These are phyloP conservation scores for Neofusicoccum parvum DNA, from an alignment of 2,329 filamentous ascomycete species.

Conservation along the genomic window DNA sequence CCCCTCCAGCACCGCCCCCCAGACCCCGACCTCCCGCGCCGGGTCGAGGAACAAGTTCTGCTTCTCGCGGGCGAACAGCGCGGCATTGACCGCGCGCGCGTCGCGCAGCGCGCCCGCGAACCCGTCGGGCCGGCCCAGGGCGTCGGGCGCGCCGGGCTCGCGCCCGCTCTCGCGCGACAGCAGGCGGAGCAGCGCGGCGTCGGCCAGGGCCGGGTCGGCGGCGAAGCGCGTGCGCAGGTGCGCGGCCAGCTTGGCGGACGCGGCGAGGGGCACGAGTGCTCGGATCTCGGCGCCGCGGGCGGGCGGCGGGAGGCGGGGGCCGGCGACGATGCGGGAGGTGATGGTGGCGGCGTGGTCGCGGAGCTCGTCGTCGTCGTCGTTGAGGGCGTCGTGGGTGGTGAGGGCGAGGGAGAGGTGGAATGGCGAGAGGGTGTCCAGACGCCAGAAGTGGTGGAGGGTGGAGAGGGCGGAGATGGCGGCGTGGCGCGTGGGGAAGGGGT, in stretches of 20 bases:
- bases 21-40: conserved; percentile 63
- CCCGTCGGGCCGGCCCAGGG: conserved; percentile 37
- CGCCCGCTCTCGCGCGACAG: no score
- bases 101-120: conserved; percentile 32
- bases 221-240: conserved; percentile 40
- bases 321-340: conserved; percentile 49
- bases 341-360: conserved; percentile 64
- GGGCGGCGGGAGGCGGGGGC: neutral
- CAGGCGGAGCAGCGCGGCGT: conserved; percentile 33
- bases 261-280: conserved; percentile 33
- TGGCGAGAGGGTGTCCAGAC: neutral
- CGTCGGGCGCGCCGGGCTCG: neutral
- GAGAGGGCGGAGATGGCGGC: conserved; percentile 60
- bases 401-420: conserved; percentile 41
- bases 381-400: conserved; percentile 73
- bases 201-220: conserved; percentile 35
- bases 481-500: conserved; percentile 65
- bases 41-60: conserved; percentile 94
- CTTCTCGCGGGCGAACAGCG: conserved; percentile 85
- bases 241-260: conserved; percentile 22
- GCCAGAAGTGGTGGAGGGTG: conserved; percentile 41
- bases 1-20: neutral
- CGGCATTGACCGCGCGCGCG: conserved; percentile 55
- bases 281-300: conserved; percentile 25
- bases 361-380: conserved; percentile 92